Evolutionary conservation across 495 filamentous ascomycete species (phyloP).

Genomic region (Astrocystis sublimbata): DNA sequence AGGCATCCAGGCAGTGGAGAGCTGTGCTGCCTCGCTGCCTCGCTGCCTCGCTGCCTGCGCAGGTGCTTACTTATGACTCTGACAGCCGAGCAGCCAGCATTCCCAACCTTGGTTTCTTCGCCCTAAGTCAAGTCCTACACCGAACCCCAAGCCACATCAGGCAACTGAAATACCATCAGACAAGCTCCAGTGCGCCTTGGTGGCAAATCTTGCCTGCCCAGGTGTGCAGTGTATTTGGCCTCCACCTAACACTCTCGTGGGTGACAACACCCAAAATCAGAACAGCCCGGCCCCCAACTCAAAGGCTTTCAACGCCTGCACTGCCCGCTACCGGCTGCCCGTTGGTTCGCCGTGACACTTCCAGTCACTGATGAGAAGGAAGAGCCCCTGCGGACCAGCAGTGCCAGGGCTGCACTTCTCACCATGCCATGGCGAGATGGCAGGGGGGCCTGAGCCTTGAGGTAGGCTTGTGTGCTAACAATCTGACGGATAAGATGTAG

Average conservation of each 20-base stretch:
- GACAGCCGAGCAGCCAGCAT: no score
- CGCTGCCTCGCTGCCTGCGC: no score
- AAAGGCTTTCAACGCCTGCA: not conserved
- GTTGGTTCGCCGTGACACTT: no score
- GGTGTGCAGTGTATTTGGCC: not conserved
- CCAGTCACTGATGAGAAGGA: no score
- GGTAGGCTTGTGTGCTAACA: not conserved
- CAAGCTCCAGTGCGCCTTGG: not conserved
- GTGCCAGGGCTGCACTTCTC: not conserved
- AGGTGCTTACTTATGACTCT: no score
- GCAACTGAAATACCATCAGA: no score
- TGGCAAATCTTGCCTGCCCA: not conserved
- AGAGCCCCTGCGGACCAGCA: no score
- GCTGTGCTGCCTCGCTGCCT: conserved; percentile 2
- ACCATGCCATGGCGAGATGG: no score
- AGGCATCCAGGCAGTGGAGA: no score
- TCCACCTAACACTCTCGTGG: not conserved
- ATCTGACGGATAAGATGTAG: not conserved
- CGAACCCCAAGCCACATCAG: conserved; percentile 3
- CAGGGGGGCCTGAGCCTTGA: no score
- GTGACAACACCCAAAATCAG: no score
- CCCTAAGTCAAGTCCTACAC: conserved; percentile 1
- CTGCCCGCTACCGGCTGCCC: not conserved
- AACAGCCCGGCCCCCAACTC: no score
- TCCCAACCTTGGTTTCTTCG: not conserved